These are phyloP conservation scores for Epithemia pelagica DNA, from an alignment of 108 stramenopile genomes.

Conservation along the genomic window DNA sequence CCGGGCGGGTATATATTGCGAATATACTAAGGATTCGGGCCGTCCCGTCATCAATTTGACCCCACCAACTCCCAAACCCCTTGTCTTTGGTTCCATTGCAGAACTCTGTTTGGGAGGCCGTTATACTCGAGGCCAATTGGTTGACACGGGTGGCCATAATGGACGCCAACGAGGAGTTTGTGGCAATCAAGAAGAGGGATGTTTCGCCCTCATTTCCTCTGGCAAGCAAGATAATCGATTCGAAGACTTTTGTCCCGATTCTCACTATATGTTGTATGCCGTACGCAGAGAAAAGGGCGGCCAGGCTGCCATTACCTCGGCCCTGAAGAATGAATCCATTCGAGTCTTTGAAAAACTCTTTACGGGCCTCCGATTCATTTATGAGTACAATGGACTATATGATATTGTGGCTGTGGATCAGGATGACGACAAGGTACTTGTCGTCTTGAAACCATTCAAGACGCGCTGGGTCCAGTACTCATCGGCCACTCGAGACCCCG, in stretches of 20 bases:
- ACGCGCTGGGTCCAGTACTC: too few relatives aligned
- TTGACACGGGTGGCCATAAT: not conserved
- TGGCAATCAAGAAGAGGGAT: conserved; percentile 40
- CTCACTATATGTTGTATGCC: not conserved
- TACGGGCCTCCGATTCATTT: not conserved
- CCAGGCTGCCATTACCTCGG: not conserved
- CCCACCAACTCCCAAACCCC: not conserved
- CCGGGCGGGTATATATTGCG: conserved; percentile 19
- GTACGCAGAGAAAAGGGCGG: not conserved
- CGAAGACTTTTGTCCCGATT: not conserved
- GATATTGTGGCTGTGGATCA: not conserved
- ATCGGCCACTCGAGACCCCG: too few relatives aligned
- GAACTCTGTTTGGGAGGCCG: conserved; percentile 1
- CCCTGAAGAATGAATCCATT: not conserved
- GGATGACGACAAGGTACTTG: too few relatives aligned
- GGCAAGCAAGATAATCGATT: not conserved
- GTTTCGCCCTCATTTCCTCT: conserved; percentile 32
- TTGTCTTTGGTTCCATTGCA: not conserved
- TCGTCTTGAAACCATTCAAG: too few relatives aligned
- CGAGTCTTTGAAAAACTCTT: not conserved
- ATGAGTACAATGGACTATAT: not conserved
- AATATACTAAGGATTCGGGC: conserved; percentile 29
- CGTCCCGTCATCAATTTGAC: conserved; percentile 16
- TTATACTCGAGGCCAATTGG: conserved; percentile 6
- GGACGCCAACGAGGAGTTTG: conserved; percentile 33